Conservation (phyloP, 371 early-diverging fungal genomes). For the Mucor piriformis region DNA sequence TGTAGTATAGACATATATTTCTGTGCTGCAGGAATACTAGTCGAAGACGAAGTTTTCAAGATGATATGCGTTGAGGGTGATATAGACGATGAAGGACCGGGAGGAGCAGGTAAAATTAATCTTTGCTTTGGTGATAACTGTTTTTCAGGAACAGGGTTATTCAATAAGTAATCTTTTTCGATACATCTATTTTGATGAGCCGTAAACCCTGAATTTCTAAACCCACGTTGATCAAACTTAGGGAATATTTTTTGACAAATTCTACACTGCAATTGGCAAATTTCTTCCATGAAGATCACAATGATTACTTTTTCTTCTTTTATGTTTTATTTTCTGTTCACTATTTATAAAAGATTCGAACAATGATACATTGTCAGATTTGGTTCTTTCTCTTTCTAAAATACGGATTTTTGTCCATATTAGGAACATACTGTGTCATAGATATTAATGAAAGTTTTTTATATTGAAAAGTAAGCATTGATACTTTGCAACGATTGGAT, state of each 20-base stretch:
- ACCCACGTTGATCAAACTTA: conserved; percentile 46
- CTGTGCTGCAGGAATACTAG: not conserved
- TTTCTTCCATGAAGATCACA: not conserved
- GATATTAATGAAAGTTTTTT: not conserved
- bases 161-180: conserved; percentile 5
- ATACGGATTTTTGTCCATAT: not conserved
- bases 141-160: not conserved
- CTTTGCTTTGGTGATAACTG: not conserved
- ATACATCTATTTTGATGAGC: conserved; percentile 45
- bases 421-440: not conserved
- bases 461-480: not conserved
- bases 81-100: not conserved
- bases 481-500: too few species aligned
- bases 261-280: conserved; percentile 19
- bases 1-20: not conserved
- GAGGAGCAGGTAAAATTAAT: conserved; percentile 10
- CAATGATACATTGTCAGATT: not conserved
- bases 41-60: not conserved
- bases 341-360: not conserved
- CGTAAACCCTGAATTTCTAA: conserved; percentile 44
- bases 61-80: not conserved
- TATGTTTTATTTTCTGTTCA: not conserved
- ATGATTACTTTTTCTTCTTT: not conserved
- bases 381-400: not conserved
- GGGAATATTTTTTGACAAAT: conserved; percentile 38